These are phyloP conservation scores for Alternaria infectoria DNA, from an alignment of 2,329 filamentous ascomycete genomes.

Conservation along the genomic window DNA sequence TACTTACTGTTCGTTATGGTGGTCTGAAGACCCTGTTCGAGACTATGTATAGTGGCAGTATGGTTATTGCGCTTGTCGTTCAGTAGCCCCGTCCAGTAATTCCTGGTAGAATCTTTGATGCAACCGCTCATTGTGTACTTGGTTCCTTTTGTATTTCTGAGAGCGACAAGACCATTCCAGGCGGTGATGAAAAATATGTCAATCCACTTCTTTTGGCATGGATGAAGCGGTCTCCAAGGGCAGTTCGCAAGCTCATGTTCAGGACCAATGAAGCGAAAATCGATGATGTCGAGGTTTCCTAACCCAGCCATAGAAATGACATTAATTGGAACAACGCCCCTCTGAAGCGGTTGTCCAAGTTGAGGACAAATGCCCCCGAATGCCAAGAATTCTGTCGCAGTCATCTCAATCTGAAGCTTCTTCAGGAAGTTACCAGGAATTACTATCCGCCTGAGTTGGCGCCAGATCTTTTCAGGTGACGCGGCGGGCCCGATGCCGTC, in stretches of 20 bases:
- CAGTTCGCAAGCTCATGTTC: slow-evolving; percentile 17
- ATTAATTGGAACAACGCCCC: background rate
- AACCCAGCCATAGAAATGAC: background rate
- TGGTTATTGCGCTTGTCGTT: background rate
- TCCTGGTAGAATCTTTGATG: slow-evolving; percentile 13
- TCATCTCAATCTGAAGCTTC: slow-evolving; percentile 18
- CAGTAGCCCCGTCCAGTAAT: slow-evolving; percentile 14
- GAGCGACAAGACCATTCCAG: background rate
- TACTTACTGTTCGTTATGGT: background rate
- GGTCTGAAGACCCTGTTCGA: background rate
- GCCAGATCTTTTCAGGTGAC: background rate
- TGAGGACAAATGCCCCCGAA: slow-evolving; percentile 8
- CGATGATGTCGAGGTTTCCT: slow-evolving; percentile 6
- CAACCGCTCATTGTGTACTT: slow-evolving; percentile 16
- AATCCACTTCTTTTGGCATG: slow-evolving; percentile 26
- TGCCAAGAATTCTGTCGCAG: slow-evolving; percentile 12
- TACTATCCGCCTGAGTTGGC: background rate
- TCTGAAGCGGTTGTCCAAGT: background rate
- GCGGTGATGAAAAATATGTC: slow-evolving; percentile 17
- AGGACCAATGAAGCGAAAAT: slow-evolving; percentile 28
- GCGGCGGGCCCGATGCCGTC: background rate
- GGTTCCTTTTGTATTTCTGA: background rate
- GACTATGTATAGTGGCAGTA: background rate
- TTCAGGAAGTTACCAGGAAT: slow-evolving; percentile 2
- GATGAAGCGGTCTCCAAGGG: slow-evolving; percentile 17